phyloP scores from a whole-genome alignment of 2,329 filamentous ascomycete species.

The Ambrosiella xylebori region DNA sequence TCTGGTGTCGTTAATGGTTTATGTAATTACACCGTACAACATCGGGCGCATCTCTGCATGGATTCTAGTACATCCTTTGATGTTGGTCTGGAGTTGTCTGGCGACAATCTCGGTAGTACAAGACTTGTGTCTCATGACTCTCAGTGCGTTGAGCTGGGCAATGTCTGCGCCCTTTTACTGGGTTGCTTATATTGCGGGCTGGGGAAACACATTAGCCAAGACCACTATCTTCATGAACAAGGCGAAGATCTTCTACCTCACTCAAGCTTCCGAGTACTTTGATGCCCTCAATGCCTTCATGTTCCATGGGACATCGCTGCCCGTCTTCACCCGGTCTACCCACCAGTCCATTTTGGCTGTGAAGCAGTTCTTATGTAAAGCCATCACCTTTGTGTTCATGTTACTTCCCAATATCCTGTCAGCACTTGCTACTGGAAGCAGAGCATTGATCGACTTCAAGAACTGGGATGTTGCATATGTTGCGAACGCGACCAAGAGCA shows the following conservation, averaged over 20 bases:
- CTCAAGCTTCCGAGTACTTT: neutral
- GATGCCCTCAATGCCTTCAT: slow-evolving; percentile 43
- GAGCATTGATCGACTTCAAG: neutral
- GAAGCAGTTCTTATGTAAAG: slow-evolving; percentile 22
- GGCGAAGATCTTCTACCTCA: neutral
- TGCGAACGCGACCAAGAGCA: neutral
- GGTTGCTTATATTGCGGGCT: slow-evolving; percentile 7
- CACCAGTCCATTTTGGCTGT: slow-evolving; percentile 50
- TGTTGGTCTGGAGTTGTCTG: slow-evolving; percentile 57
- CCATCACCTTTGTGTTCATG: neutral
- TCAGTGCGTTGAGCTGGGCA: slow-evolving; percentile 27
- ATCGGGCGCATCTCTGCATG: slow-evolving; percentile 73
- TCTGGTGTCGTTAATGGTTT: slow-evolving; percentile 66
- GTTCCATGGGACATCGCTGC: neutral
- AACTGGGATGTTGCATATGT: neutral
- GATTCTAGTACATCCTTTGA: slow-evolving; percentile 60
- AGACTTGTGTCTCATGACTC: slow-evolving; percentile 50
- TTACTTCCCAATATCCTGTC: neutral
- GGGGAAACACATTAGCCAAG: slow-evolving; percentile 14
- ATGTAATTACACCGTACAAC: slow-evolving; percentile 83
- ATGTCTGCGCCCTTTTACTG: slow-evolving; percentile 8
- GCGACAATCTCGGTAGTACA: slow-evolving; percentile 62
- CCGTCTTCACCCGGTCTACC: slow-evolving; percentile 42
- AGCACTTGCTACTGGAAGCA: neutral
- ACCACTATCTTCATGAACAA: slow-evolving; percentile 12